Evolutionary conservation across 164 flowering plant species (phyloP).

Genomic region (Taxillus chinensis): DNA sequence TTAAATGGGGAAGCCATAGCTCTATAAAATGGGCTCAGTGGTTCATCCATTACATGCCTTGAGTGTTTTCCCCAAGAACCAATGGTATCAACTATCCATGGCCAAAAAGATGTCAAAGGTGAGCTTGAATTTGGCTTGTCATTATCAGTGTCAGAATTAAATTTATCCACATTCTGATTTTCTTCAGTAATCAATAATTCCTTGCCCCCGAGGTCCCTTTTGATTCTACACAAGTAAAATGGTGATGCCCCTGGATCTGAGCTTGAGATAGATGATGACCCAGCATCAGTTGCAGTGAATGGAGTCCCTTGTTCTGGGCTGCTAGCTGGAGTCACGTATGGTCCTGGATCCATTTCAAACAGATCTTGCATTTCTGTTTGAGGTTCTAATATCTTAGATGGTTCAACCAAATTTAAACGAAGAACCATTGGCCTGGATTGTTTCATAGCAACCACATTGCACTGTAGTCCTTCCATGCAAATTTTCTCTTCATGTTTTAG

Average conservation of each 20-base stretch:
- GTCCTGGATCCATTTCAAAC: neutral
- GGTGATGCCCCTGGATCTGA: constrained; percentile 66
- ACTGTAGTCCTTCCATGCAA: constrained; percentile 80
- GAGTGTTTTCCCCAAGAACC: neutral
- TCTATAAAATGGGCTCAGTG: constrained; percentile 18
- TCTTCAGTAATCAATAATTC: constrained; percentile 13
- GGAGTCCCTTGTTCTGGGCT: constrained; percentile 73
- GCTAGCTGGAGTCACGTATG: constrained; percentile 50
- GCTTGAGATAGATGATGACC: constrained; percentile 76
- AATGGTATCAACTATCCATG: neutral
- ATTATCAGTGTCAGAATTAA: constrained; percentile 39
- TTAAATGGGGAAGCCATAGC: constrained; percentile 25
- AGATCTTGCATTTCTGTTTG: neutral
- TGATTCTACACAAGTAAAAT: constrained; percentile 26
- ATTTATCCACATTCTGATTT: constrained; percentile 23
- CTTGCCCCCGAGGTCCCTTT: constrained; percentile 27
- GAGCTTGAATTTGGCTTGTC: constrained; percentile 30
- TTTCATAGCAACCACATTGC: constrained; percentile 80
- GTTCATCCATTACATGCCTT: constrained; percentile 18
- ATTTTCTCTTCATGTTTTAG: constrained; percentile 57
- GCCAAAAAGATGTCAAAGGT: neutral
- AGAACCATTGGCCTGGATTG: constrained; percentile 68
- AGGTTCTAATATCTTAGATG: constrained; percentile 1
- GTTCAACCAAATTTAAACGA: constrained; percentile 58
- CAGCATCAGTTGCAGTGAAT: constrained; percentile 53